Evolutionary conservation across 2,329 filamentous ascomycete genomes (phyloP), one percentile per base, ranked within the genome.

Genomic region (Aspergillus japonicus): DNA sequence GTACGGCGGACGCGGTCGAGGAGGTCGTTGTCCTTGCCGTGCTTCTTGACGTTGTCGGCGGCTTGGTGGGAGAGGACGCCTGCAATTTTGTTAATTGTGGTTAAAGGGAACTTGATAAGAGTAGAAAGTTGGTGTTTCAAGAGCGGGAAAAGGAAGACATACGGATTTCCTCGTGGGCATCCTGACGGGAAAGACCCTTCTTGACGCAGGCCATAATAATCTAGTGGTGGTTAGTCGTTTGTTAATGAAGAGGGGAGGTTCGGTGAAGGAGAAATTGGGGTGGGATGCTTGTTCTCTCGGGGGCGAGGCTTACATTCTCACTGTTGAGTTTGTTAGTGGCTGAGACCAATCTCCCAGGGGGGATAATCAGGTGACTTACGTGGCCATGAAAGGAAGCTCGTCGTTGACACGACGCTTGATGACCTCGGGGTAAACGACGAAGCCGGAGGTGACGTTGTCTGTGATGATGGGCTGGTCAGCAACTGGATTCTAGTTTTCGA

Each of bases 311-410:
- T 66, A 72, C 68, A 63, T 75, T 75, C 65, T 75, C 73, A 64
- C 72, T 74, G 47, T 7, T 52, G 7, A 44, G 3, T 33, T 33
- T n/a, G 61, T 73, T 65, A 73, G 66, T 47, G 35, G 35, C 16
- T 44, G 16, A 7, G 12, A 24, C 16, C 49, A 7, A 19, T 21
- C 10, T 11, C 6, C 16, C 10, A 26, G 19, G 23, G 44, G 14
- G 16, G 21, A n/a, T 21, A 19, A 54, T 1, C 11, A 2, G 31
- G 53, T 14, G n/a, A 71, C 80, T 69, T 83, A 82, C 7, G 88
- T 92, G 7, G 87, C 84, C 89, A 94, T 96, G 78, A 96, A 96
- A 1, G 93, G 93, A 14, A 97, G 84, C 77, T 96, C 90, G 62
- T 87, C 84, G 66, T 87, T 83, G 50, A 96, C 81, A 63, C 84